Evolutionary conservation across 176 grass and related monocot genomes (phyloP), one percentile per base, ranked within the genome.

Genomic region (Zoysia pacifica): DNA sequence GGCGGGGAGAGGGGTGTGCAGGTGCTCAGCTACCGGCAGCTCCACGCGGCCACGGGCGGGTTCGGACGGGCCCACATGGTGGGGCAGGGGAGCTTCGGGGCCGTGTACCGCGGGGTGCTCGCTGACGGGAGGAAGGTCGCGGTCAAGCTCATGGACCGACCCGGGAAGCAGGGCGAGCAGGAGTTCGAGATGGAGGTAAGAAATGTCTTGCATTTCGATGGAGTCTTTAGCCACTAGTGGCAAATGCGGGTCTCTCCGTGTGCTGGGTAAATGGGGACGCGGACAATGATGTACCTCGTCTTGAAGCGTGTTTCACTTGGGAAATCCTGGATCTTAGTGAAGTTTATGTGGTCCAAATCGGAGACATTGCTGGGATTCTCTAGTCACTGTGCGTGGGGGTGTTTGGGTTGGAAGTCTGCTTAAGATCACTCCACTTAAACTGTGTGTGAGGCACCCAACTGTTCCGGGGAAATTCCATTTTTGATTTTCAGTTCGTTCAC

Each of bases 131-230:
- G 96, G 80, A 95, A 95, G 79, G 91, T 99, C 62, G 96, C 96
- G 9, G 96, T 99, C 64, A 99, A 99, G 88, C 88, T 93, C 58
- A 99, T 99, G 96, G 96, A 99, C 56, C 88, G 67, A 11, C 90
- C 92, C 6, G 96, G 96, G 63, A 99, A 95, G 81, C 96, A 99
- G 58, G 96, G 93, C 10, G 96, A 95, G 78, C 90, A 99, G 65
- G 96, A 95, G 82, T 99, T 99, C 78, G 88, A 93, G 62, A 95
- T 95, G 96, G 96, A 99, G 96, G 96, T 82, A 83, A 81, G 74
- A 41, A 54, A 50, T 15, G 28, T 48, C 14, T 12, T 11, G 63
- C 48, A 4, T 88, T 76, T 84, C 40, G 15, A 71, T 87, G 40
- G 41, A 70, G 65, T 58, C 54, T 47, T 79, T 69, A 18, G 38